Evolutionary conservation across 345 rosid species (phyloP), one percentile per base, ranked within the genome.

Genomic region (Conringia planisiliqua): DNA sequence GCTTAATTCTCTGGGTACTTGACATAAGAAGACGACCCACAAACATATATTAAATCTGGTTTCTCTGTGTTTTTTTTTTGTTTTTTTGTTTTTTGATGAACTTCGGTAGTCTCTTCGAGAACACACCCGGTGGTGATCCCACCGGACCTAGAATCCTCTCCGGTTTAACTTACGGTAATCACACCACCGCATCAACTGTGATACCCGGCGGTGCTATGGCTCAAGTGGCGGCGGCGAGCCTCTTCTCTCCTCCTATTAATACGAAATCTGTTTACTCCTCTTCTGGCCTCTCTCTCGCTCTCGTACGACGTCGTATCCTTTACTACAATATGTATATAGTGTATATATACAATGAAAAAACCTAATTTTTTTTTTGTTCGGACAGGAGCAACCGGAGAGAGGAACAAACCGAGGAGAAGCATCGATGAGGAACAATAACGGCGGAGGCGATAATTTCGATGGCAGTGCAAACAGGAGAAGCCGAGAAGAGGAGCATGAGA

Each of bases 401-500:
- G 86, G 80, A 43, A 74, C 71, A 60, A 73, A 75, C 72, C 62
- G 48, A 52, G 81, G 79, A 66, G 83, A 74, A 27, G 78, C 74
- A 36, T 72, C 78, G n/a, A 68, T 72, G 72, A 78, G 67, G 47
- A 75, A 60, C 27, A 47, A 57, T 18, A 74, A 58, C 70, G 61
- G 69, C 51, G 84, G 73, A 51, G 83, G 70, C 10, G 82, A 81
- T 68, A 77, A 59, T 66, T 77, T 76, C 59, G 86, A 84, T 58
- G 73, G 75, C 13, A 78, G 52, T 63, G 11, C 24, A 9, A 81
- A 81, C 24, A 71, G 85, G 73, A 80, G 90, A 75, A 84, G 86
- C 73, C 71, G 90, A 13, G 90, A 86, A 47, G 85, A 86, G 20
- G 90, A 86, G 65, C 90, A 86, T 50, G 90, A 85, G 59, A 78